Conservation (phyloP, 805 yeast genomes). For the Lachancea lanzarotensis region DNA sequence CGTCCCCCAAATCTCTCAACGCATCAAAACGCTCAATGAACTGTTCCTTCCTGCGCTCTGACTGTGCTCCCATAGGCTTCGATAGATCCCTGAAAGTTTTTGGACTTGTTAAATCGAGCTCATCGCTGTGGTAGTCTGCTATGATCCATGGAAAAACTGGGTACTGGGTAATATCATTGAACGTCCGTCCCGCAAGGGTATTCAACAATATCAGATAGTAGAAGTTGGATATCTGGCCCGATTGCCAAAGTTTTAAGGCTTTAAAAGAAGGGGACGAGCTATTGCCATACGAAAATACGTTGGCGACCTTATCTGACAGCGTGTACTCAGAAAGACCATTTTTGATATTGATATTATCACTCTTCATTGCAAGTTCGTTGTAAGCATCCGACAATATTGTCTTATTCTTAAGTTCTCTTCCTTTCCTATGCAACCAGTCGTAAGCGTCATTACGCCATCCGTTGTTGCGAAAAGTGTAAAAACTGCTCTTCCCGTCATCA, state of each 20-base stretch:
- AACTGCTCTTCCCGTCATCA: conserved; percentile 60
- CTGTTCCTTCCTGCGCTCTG: conserved; percentile 48
- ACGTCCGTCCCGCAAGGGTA: conserved; percentile 82
- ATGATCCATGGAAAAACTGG: conserved; percentile 92
- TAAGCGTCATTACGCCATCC: conserved; percentile 52
- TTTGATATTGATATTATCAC: conserved; percentile 26
- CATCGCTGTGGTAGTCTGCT: conserved; percentile 70
- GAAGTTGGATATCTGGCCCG: conserved; percentile 76
- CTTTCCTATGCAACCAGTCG: conserved; percentile 41
- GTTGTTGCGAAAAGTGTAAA: conserved; percentile 56
- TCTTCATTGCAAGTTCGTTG: conserved; percentile 39
- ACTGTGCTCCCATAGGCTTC: conserved; percentile 91
- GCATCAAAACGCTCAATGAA: conserved; percentile 73
- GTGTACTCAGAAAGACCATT: conserved; percentile 32
- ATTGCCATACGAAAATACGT: conserved; percentile 37
- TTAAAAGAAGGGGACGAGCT: conserved; percentile 34
- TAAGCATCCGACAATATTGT: conserved; percentile 49
- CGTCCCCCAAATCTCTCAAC: conserved; percentile 52
- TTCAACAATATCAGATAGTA: conserved; percentile 74
- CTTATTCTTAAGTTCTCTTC: conserved; percentile 47
- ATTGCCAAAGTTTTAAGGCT: conserved; percentile 66
- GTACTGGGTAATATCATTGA: conserved; percentile 82
- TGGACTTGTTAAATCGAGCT: conserved; percentile 58
- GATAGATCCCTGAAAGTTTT: conserved; percentile 64
- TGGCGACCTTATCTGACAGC: conserved; percentile 39